Base-by-base conservation (phyloP, 768 basidiomycete species). In the Pleurotus tuoliensis region DNA sequence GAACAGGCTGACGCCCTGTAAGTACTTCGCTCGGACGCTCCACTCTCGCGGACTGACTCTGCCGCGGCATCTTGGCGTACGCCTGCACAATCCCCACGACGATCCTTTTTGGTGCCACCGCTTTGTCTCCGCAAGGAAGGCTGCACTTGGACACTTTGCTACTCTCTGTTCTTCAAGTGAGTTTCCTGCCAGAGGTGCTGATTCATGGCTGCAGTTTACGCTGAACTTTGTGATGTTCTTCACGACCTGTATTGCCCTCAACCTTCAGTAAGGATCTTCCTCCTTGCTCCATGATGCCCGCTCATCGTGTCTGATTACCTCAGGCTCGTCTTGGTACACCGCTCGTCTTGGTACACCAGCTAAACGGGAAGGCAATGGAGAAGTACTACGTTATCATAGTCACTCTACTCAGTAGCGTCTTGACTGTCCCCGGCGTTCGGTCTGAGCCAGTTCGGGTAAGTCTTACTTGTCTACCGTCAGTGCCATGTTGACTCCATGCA, bases 291-390 rank as follows among this genome's bases (percentile, higher is more conserved):
- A 12, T 12, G 9, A 30, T 15, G 1, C 41, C 18, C 24, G 11
- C 5, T 51, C 3, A 22, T 25, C 15, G 43, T 20, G 22, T 43
- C 47, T 18, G 18, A 15, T 13, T 39, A 9, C 30, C 7, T 9
- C 8, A 67, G 67, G 38, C 43, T 69, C 9, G 66, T 69, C 15
- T n/a, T n/a, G n/a, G n/a, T n/a, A n/a, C n/a, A n/a, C n/a, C n/a
- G n/a, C n/a, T n/a, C n/a, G n/a, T n/a, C n/a, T n/a, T n/a, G n/a
- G n/a, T n/a, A n/a, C 59, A 64, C 47, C 56, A 60, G 13, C 51
- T 64, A 7, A 66, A 69, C 53, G 67, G 67, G 4, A 62, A 61
- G 13, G 55, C n/a, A 40, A 48, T 69, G 56, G 67, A 69, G 51
- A 67, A 67, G 43, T 69, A 64, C 47, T 69, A 69, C 46, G 11